Base-by-base conservation (phyloP, 441 rosid species). In the Iberis amara region DNA sequence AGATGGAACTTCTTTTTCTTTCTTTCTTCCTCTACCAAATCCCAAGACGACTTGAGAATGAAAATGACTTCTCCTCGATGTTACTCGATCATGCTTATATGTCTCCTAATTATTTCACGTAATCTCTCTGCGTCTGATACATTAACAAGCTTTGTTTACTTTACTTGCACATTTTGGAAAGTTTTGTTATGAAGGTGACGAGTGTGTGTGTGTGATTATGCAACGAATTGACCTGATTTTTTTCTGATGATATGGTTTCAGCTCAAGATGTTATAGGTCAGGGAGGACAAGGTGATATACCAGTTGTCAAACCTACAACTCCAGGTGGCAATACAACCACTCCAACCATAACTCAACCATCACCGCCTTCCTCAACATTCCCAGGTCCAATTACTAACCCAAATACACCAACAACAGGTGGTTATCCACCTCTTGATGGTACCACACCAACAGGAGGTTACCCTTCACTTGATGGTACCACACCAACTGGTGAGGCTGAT, bases 301-400 rank as follows among this genome's bases (percentile, higher is more conserved):
- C 96, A 13, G 64, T 77, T 30, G 79, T 89, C 48, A 86, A 84
- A 62, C 96, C 97, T 9, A 72, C 94, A 49, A 50, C 72, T 60
- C 94, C 90, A 0, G 78, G 82, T 18, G 73, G 73, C 30, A 38
- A 36, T 27, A 62, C 72, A 27, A 73, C 72, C 7, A 67, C 70
- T 8, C 79, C 79, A 0, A 66, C 73, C 32, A 59, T 73, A 33
- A 68, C 74, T 6, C 78, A 82, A 15, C 49, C 68, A 27, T 43
- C 82, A 11, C 69, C 79, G 2, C 82, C 79, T 27, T 33, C 75
- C 8, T 44, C 72, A 21, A 69, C 83, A 15, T 55, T 77, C 47
- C 84, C 96, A 0, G 59, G 74, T 11, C 54, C 86, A 55, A 58
- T 36, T 80, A 8, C 8, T 7, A 8, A 8, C 6, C 30, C 30